Evolutionary conservation across 2,329 filamentous ascomycete genomes (phyloP), one percentile per base, ranked within the genome.

Genomic region (Trichoderma atrobrunneum): DNA sequence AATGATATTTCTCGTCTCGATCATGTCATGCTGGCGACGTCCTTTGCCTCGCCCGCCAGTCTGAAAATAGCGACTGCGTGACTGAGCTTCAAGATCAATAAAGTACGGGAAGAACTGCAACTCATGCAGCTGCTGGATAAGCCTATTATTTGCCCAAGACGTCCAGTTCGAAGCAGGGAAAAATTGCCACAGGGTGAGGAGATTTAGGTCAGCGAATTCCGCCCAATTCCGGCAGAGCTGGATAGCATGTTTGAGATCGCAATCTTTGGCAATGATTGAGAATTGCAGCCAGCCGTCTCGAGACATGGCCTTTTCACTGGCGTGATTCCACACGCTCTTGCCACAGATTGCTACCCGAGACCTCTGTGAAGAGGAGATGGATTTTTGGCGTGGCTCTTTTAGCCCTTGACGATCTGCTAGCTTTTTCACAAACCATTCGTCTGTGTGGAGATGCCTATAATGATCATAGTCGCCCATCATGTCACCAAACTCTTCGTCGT

Each of bases 241-340:
- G 39, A 79, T 74, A 3, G 78, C 77, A 34, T 79, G 73, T 21
- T 78, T 75, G 3, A 79, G 65, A 10, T 77, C 72, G 14, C 78
- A 79, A 21, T 78, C 78, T 26, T 79, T 79, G 2, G 77, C 77
- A 56, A 79, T 75, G 62, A 78, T 72, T 3, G 76, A 78, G 62
- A 79, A 79, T n/a, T 79, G 77, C 5, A 79, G 73, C 78, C 78
- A 79, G 3, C 78, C 77, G n/a, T 79, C 78, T 65, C 78, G 73
- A 2, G 77, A 77, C 78, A 79, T 79, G 3, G 78, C 75, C 5
- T 75, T 77, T 32, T 78, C 76, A 30, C 77, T 79, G 3, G 78
- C 73, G 24, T 79, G 76, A 30, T 78, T 76, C 76, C 78, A 79
- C n/a, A 79, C 77, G 30, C 70, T 78, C 28, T 76, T 77, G 7